A percentile compares a stretch with the other conserved stretches of the same genome.
phyloP scores from a whole-genome alignment of 768 basidiomycete genomes.

The Macrolepiota fuliginosa region DNA sequence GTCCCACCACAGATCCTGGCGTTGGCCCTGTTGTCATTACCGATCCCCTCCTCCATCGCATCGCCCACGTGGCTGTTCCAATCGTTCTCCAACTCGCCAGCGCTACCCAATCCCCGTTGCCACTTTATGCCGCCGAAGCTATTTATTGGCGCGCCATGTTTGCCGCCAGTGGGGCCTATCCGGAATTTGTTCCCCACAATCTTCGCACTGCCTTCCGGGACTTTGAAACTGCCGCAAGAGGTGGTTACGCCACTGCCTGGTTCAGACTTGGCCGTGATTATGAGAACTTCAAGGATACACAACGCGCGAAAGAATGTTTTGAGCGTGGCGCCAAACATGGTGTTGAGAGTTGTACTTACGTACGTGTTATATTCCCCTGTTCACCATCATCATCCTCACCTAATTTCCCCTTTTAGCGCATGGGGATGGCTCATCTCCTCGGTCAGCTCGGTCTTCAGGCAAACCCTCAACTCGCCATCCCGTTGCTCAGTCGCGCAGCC shows the following conservation, averaged over 20 bases:
- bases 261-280: slow-evolving; percentile 91
- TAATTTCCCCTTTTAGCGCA: slow-evolving; percentile 46
- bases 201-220: slow-evolving; percentile 84
- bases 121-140: slow-evolving; percentile 45
- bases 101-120: slow-evolving; percentile 2
- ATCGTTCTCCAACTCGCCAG: slow-evolving; percentile 58
- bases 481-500: slow-evolving; percentile 77
- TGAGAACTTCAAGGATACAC: slow-evolving; percentile 77
- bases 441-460: slow-evolving; percentile 74
- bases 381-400: slow-evolving; percentile 9
- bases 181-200: slow-evolving; percentile 60
- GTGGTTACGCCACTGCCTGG: slow-evolving; percentile 82
- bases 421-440: slow-evolving; percentile 91
- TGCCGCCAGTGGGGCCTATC: slow-evolving; percentile 70
- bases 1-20: slow-evolving; percentile 35
- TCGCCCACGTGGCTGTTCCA: slow-evolving; percentile 64
- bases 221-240: slow-evolving; percentile 80
- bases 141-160: slow-evolving; percentile 74
- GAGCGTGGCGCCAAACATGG: slow-evolving; percentile 73
- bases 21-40: slow-evolving; percentile 53
- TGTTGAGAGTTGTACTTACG: slow-evolving; percentile 82
- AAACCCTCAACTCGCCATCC: slow-evolving; percentile 56
- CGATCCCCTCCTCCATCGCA: slow-evolving; percentile 57
- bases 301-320: slow-evolving; percentile 81
- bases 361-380: slow-evolving; percentile 32